Conservation (phyloP, 2,329 filamentous ascomycete species). For the Tothia fuscella region DNA sequence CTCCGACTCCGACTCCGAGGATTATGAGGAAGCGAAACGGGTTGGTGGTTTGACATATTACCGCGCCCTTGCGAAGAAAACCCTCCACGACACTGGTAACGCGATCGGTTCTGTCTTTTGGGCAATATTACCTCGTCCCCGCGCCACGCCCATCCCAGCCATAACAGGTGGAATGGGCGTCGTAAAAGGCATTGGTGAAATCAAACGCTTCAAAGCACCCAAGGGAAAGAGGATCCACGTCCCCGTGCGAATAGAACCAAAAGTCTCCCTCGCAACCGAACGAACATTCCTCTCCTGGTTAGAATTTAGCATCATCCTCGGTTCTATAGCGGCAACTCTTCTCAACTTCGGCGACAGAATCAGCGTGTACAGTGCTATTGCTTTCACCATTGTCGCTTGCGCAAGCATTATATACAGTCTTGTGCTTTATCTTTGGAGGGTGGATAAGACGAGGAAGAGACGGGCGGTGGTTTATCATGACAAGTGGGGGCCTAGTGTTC, state of each 20-base stretch:
- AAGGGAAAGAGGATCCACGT: constrained; percentile 77
- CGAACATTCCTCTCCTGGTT: constrained; percentile 94
- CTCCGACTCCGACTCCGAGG: constrained; percentile 69
- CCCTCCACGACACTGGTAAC: constrained; percentile 37
- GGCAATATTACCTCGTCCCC: constrained; percentile 23
- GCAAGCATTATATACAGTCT: constrained; percentile 72
- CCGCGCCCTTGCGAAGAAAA: constrained; percentile 36
- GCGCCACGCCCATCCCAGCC: constrained; percentile 31
- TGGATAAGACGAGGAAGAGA: constrained; percentile 69
- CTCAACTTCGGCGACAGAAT: constrained; percentile 24
- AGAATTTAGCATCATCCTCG: constrained; percentile 91
- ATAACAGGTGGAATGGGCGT: constrained; percentile 31
- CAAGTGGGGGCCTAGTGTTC: constrained; percentile 65
- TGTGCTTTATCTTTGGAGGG: constrained; percentile 76
- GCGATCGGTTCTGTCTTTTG: constrained; percentile 23
- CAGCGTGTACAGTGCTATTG: constrained; percentile 40
- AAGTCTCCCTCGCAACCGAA: constrained; percentile 94
- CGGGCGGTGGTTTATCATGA: constrained; percentile 89
- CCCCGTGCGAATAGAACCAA: constrained; percentile 88
- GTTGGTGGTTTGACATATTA: constrained; percentile 69
- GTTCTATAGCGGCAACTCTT: constrained; percentile 33
- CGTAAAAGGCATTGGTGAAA: constrained; percentile 27
- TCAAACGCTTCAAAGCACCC: constrained; percentile 53
- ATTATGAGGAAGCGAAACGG: constrained; percentile 64
- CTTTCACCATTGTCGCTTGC: constrained; percentile 74